phyloP scores from a whole-genome alignment of 805 yeast species.

The Ogataea corticis region DNA sequence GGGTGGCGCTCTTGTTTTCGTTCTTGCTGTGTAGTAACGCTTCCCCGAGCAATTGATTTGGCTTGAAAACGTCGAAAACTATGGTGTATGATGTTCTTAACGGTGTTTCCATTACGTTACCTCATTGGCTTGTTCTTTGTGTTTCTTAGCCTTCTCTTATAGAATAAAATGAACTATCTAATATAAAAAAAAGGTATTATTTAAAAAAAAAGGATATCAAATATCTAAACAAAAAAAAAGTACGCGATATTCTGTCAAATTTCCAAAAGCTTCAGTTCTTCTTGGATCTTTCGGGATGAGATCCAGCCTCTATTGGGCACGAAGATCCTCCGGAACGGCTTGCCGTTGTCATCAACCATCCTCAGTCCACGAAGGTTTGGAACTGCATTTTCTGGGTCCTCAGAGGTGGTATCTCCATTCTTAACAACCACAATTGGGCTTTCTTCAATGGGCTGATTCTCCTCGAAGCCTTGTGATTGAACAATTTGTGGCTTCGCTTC shows the following conservation, averaged over 20 bases:
- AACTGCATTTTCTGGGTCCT: slow-evolving; percentile 4
- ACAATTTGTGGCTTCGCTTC: no score
- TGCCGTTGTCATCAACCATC: slow-evolving; percentile 38
- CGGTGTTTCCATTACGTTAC: slow-evolving; percentile 13
- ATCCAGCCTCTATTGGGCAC: slow-evolving; percentile 56
- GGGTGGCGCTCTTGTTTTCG: slow-evolving; percentile 15
- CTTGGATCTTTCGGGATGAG: slow-evolving; percentile 18
- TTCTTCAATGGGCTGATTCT: neutral
- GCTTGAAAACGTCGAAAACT: slow-evolving; percentile 30
- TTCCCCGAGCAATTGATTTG: slow-evolving; percentile 24
- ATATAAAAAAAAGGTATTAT: neutral
- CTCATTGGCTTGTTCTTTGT: neutral
- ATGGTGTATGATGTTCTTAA: slow-evolving; percentile 23
- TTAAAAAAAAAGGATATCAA: no score
- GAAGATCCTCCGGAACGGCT: slow-evolving; percentile 43
- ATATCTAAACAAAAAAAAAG: neutral
- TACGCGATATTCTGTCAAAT: neutral
- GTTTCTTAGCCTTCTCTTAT: no score
- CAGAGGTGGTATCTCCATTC: neutral
- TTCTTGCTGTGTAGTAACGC: slow-evolving; percentile 14
- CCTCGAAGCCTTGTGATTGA: neutral
- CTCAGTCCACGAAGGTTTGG: slow-evolving; percentile 5
- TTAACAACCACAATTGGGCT: no score
- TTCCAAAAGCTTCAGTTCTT: slow-evolving; percentile 13
- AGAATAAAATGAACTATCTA: neutral